Evolutionary conservation across 2,329 filamentous ascomycete species (phyloP).

Genomic region (Mariannaea elegans): DNA sequence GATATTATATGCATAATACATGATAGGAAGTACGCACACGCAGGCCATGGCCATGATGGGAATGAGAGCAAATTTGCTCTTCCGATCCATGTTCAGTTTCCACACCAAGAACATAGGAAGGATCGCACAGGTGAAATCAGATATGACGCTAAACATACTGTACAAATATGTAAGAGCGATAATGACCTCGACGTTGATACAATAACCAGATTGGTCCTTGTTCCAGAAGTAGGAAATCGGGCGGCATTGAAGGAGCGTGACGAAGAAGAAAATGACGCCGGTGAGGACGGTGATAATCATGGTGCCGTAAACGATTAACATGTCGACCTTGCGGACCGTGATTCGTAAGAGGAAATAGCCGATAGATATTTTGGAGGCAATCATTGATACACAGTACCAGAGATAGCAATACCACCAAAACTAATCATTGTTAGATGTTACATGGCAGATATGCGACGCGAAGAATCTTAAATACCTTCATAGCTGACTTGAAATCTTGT

Average conservation of each 20-base stretch:
- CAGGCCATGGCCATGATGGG: slow-evolving; percentile 66
- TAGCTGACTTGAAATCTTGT: slow-evolving; percentile 41
- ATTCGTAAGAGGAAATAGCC: slow-evolving; percentile 54
- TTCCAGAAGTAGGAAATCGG: slow-evolving; percentile 54
- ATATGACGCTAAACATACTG: slow-evolving; percentile 57
- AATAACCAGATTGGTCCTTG: slow-evolving; percentile 44
- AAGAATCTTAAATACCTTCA: slow-evolving; percentile 41
- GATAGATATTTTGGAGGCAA: slow-evolving; percentile 53
- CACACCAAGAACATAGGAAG: slow-evolving; percentile 64
- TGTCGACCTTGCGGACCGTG: slow-evolving; percentile 44
- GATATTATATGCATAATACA: background rate
- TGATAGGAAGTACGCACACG: slow-evolving; percentile 44
- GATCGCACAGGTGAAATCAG: slow-evolving; percentile 61
- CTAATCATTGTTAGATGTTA: slow-evolving; percentile 18
- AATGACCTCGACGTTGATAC: slow-evolving; percentile 54
- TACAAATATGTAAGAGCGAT: slow-evolving; percentile 62
- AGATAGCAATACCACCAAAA: slow-evolving; percentile 52
- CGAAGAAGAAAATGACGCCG: slow-evolving; percentile 52
- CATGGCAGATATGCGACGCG: background rate
- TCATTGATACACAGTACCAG: slow-evolving; percentile 48
- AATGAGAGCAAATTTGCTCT: slow-evolving; percentile 61
- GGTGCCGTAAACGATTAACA: slow-evolving; percentile 48
- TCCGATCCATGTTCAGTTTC: slow-evolving; percentile 62
- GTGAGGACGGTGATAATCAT: slow-evolving; percentile 48
- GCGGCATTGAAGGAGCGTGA: slow-evolving; percentile 51